Base-by-base conservation (phyloP, 495 filamentous ascomycete genomes). In the Xylaria castorea region DNA sequence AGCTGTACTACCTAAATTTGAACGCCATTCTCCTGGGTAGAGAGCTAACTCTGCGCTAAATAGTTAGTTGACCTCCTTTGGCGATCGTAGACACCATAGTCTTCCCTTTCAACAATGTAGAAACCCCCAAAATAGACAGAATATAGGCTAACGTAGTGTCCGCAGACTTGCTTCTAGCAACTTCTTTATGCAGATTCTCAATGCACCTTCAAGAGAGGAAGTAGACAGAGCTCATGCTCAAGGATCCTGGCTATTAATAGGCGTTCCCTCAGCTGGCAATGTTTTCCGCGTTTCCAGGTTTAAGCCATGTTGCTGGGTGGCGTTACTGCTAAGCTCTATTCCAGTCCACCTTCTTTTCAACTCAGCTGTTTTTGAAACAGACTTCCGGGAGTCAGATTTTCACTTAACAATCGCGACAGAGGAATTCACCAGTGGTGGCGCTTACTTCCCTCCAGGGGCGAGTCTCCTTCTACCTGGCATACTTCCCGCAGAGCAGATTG, bases 221-320 rank as follows among this genome's bases (percentile, higher is more conserved):
- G 57, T 85, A 30, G 78, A 85, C 38, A 57, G 18, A 30, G 83
- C 83, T 0, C 84, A 85, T 76, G 55, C 70, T 2, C 55, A 69
- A 30, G 55, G 64, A 0, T 75, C 71, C n/a, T 84, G 81, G 83
- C 66, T 86, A 22, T 80, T 81, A 68, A 81, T 86, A 51, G 82
- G 83, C 8, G 76, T 85, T 44, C 77, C 79, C 14, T 84, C 82
- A 40, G 64, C 85, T n/a, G 74, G 78, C n/a, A 65, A 65, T 14
- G 16, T 44, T 16, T 42, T 38, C n/a, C 36, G 36, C 8, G 14
- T 65, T 16, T 42, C 25, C n/a, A 30, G 62, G 11, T 46, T 65
- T 3, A 65, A 65, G 62, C 16, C 34, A 0, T 40, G 11, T 22
- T 25, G n/a, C 38, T 65, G 62, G 38, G 0, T 44, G 25, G 36